Percentiles rank a stretch among this genome's conserved stretches.
Evolutionary conservation across 2,329 filamentous ascomycete species (phyloP).

Genomic region (Beauveria caledonica): DNA sequence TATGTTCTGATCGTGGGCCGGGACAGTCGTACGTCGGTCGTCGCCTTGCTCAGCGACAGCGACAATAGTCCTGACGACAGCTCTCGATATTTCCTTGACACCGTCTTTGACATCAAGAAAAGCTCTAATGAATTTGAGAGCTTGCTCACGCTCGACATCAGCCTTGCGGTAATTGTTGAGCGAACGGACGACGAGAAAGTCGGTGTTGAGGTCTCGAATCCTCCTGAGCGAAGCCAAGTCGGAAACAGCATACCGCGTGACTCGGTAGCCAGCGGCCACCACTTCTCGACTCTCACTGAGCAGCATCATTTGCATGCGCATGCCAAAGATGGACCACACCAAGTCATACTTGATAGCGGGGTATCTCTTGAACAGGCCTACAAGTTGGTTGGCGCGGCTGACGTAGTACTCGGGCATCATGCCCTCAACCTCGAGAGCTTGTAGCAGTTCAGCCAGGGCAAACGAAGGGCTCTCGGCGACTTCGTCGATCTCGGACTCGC

Average conservation of each 20-base stretch:
- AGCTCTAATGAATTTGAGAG: constrained; percentile 88
- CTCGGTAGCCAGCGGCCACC: constrained; percentile 85
- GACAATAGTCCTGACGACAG: constrained; percentile 81
- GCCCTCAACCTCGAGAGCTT: constrained; percentile 78
- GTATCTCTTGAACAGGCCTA: constrained; percentile 92
- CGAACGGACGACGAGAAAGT: constrained; percentile 81
- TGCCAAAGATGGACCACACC: constrained; percentile 89
- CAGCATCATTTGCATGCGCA: constrained; percentile 91
- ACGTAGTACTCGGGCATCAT: constrained; percentile 95
- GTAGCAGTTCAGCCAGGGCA: constrained; percentile 79
- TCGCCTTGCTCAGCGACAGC: constrained; percentile 84
- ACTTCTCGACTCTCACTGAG: constrained; percentile 93
- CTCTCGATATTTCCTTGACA: constrained; percentile 75
- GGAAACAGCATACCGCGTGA: constrained; percentile 90
- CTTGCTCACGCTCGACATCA: constrained; percentile 94
- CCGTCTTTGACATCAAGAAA: constrained; percentile 95
- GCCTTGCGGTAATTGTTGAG: constrained; percentile 93
- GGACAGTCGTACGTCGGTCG: constrained; percentile 75
- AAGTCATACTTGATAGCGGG: constrained; percentile 93
- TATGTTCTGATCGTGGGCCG: constrained; percentile 58
- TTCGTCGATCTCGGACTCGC: constrained; percentile 58
- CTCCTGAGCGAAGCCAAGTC: constrained; percentile 83
- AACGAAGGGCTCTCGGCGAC: constrained; percentile 82
- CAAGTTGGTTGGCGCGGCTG: constrained; percentile 79
- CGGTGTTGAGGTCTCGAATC: constrained; percentile 80